phyloP scores from a whole-genome alignment of 371 early-diverging fungal species.

The Coemansia sp. region DNA sequence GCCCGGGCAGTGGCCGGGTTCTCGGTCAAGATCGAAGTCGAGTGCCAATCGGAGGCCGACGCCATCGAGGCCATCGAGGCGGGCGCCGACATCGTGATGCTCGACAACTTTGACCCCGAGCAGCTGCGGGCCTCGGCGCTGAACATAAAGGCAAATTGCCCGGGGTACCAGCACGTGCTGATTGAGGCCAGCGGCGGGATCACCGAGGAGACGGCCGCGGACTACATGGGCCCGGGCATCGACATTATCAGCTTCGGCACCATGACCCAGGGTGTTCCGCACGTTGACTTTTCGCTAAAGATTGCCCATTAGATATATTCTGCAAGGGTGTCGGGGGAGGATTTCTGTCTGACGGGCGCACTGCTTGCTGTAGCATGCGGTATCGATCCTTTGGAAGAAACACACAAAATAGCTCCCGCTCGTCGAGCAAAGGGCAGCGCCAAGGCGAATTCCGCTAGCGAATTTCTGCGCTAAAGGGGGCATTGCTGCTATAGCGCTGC shows the following conservation, averaged over 20 bases:
- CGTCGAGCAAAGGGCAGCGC: too few relatives aligned
- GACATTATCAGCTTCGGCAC: constrained; percentile 93
- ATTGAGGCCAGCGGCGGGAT: constrained; percentile 96
- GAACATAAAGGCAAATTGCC: constrained; percentile 74
- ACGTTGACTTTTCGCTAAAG: constrained; percentile 96
- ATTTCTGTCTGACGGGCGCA: too few relatives aligned
- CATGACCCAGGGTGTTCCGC: constrained; percentile 91
- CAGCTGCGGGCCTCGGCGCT: constrained; percentile 64
- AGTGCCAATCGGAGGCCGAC: constrained; percentile 87
- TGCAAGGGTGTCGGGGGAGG: too few relatives aligned
- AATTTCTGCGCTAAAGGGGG: too few relatives aligned
- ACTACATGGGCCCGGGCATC: constrained; percentile 83
- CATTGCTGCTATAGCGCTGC: too few relatives aligned
- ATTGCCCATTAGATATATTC: constrained; percentile 51
- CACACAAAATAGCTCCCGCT: too few relatives aligned
- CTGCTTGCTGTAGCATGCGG: too few relatives aligned
- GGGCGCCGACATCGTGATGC: constrained; percentile 96
- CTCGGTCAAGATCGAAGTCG: constrained; percentile 95
- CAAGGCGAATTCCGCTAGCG: too few relatives aligned
- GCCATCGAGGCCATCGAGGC: constrained; percentile 96
- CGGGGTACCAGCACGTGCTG: constrained; percentile 66
- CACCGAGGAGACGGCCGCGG: constrained; percentile 79
- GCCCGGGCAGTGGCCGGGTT: constrained; percentile 88
- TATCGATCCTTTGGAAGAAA: too few relatives aligned
- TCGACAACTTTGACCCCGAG: constrained; percentile 75